Base-by-base conservation (phyloP, 2,329 filamentous ascomycete genomes). In the Amauroascus niger region DNA sequence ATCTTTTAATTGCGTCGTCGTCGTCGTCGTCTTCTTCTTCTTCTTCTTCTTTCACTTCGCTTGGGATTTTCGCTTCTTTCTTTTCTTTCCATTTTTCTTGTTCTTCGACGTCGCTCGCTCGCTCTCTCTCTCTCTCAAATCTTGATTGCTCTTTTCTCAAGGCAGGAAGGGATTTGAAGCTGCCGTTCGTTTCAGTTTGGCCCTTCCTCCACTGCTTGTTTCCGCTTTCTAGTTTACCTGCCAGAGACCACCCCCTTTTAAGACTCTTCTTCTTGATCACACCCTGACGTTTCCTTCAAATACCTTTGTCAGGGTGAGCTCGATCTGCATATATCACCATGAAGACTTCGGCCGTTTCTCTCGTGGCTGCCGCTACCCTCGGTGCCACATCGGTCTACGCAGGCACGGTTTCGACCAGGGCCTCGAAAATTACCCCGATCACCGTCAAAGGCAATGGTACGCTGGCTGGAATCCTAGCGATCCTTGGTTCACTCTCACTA, bases 361-460 rank as follows among this genome's bases (percentile, higher is more conserved):
- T 75, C 59, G 73, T 74, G 55, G 67, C 75, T 51, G 66, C 73
- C 54, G 68, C 76, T 60, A 71, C 71, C 48, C 58, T 79, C 58
- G 69, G 71, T 55, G 73, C 72, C 35, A 68, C 75, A 39, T 70
- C 71, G 52, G 71, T 70, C 53, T 69, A 74, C 54, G 77, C 73
- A 58, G 67, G 66, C 59, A 70, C 59, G 66, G 69, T 67, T 53
- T 59, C 64, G 60, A 64, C 64, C 67, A 73, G 70, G 69, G 72
- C 60, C 61, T 67, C 57, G 61, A 74, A 71, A 43, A 63, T 81
- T 35, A 77, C 77, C n/a, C 67, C 77, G 16, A 72, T 84, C 63
- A 78, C 76, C 24, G 77, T 82, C 62, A 80, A 81, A 71, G 80
- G 81, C 66, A 83, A 83, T 67, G 76, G 76, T 78, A 62, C 53